phyloP scores from a whole-genome alignment of 768 basidiomycete species.

The Termitomyces sp. region DNA sequence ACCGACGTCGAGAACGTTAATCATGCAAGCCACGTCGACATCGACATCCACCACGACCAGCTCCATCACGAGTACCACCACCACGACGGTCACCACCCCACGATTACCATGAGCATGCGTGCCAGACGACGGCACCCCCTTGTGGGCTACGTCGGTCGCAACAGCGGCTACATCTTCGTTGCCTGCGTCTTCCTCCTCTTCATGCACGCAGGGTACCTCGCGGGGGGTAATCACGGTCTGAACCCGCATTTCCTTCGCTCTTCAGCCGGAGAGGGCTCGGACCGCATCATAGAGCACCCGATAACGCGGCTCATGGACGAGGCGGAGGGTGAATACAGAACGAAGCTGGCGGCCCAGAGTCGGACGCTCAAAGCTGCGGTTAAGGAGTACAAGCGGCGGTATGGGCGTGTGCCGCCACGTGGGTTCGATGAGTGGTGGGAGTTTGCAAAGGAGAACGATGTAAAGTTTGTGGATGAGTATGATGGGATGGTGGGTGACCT shows the following conservation, averaged over 20 bases:
- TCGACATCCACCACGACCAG: too few relatives aligned
- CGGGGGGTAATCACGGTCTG: constrained; percentile 28
- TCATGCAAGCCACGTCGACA: constrained; percentile 6
- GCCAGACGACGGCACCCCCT: constrained; percentile 4
- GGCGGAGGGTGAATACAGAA: constrained; percentile 72
- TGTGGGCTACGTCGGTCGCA: background rate
- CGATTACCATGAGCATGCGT: too few relatives aligned
- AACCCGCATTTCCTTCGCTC: too few relatives aligned
- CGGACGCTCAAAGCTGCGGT: constrained; percentile 78
- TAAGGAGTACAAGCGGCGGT: constrained; percentile 75
- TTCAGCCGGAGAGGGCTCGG: too few relatives aligned
- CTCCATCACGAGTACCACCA: too few relatives aligned
- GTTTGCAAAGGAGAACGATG: constrained; percentile 70
- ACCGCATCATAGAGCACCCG: too few relatives aligned
- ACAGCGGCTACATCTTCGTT: constrained; percentile 42
- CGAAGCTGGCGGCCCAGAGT: constrained; percentile 72
- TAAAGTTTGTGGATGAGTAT: constrained; percentile 89
- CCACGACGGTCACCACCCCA: too few relatives aligned
- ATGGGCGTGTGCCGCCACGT: constrained; percentile 76
- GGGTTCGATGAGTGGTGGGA: constrained; percentile 92
- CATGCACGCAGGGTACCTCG: constrained; percentile 48
- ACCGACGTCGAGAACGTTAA: constrained; percentile 3
- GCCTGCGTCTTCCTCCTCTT: constrained; percentile 44
- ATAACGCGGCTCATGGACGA: constrained; percentile 83
- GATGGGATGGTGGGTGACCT: constrained; percentile 76